Percentiles rank a stretch among this genome's conserved stretches.
Conservation (phyloP, 805 yeast species). For the Wickerhamomyces strasburgensis region DNA sequence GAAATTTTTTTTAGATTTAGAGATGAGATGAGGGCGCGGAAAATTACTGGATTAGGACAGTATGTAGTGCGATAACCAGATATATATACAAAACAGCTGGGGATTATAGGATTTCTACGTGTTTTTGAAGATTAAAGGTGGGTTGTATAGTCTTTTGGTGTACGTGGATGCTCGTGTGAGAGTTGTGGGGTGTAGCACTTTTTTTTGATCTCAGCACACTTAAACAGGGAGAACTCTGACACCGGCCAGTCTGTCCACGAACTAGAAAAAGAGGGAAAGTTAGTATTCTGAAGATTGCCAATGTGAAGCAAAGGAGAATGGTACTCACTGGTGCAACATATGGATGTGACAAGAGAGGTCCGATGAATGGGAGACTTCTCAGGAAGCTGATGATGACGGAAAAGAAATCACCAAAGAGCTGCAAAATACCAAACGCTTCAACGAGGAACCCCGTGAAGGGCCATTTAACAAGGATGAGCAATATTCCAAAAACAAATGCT, state of each 20-base stretch:
- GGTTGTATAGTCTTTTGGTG: no score
- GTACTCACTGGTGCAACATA: slow-evolving; percentile 59
- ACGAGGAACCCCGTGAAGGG: slow-evolving; percentile 81
- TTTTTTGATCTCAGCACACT: slow-evolving; percentile 1
- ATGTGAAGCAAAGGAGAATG: background rate
- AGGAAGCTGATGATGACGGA: slow-evolving; percentile 83
- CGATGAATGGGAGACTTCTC: slow-evolving; percentile 82
- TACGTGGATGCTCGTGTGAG: no score
- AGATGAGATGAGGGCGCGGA: no score
- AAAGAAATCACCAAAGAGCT: slow-evolving; percentile 86
- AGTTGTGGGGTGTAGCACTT: no score
- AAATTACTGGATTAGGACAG: no score
- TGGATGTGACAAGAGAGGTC: slow-evolving; percentile 80
- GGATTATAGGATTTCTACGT: no score
- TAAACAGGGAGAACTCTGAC: slow-evolving; percentile 63
- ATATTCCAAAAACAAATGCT: slow-evolving; percentile 71
- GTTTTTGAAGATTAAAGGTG: no score
- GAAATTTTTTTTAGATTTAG: no score
- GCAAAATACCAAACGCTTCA: slow-evolving; percentile 86
- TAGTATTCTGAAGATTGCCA: slow-evolving; percentile 4
- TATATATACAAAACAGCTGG: no score
- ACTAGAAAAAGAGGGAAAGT: slow-evolving; percentile 38
- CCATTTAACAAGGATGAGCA: slow-evolving; percentile 67
- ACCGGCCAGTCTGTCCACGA: slow-evolving; percentile 49
- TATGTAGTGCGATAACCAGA: no score